Conservation (phyloP, 257 asterid species). For the Lithospermum erythrorhizon region DNA sequence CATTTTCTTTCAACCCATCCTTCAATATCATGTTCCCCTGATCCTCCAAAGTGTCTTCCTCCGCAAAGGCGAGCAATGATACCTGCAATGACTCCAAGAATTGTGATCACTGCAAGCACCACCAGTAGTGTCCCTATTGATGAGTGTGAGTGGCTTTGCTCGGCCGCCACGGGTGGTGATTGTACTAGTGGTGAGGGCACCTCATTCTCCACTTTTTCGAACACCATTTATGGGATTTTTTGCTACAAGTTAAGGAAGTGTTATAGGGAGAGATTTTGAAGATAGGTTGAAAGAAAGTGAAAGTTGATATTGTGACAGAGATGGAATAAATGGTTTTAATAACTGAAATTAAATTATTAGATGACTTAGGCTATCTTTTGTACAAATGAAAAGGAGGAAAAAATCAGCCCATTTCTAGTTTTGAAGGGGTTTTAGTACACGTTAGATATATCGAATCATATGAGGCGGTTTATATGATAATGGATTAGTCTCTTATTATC, state of each 20-base stretch:
- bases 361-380: too few relatives aligned
- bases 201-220: constrained; percentile 17
- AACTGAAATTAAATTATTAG: too few relatives aligned
- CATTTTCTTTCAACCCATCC: constrained; percentile 82
- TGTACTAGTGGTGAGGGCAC: constrained; percentile 77
- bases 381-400: too few relatives aligned
- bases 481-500: too few relatives aligned
- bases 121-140: constrained; percentile 79
- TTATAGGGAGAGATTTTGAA: too few relatives aligned
- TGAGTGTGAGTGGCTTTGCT: constrained; percentile 30
- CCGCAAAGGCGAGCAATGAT: constrained; percentile 70
- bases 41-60: constrained; percentile 52
- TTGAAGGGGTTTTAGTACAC: too few relatives aligned
- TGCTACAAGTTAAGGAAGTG: too few relatives aligned
- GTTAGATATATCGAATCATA: too few relatives aligned
- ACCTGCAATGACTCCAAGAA: constrained; percentile 68
- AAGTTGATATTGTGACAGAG: too few relatives aligned
- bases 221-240: constrained; percentile 9
- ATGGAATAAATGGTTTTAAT: too few relatives aligned
- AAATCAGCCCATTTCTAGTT: too few relatives aligned
- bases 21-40: constrained; percentile 67
- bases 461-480: too few relatives aligned
- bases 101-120: constrained; percentile 65
- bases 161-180: constrained; percentile 36
- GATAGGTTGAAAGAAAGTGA: not conserved